Evolutionary conservation across 1,139 yeast genomes (phyloP), one percentile per base, ranked within the genome.

Genomic region (Zygotorulaspora mrakii): DNA sequence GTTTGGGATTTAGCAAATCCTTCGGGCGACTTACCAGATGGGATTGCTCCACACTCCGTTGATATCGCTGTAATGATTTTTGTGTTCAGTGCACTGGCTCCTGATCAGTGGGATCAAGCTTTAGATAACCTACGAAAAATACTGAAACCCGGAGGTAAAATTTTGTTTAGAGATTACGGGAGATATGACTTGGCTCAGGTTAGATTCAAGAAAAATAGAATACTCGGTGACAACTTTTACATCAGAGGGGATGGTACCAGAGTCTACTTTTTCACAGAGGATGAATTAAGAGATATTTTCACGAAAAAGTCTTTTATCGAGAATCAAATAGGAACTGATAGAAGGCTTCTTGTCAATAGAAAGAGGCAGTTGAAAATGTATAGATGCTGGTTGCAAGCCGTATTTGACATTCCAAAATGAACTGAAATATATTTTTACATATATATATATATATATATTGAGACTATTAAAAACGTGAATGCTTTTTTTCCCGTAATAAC

Each of bases 221-320:
- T 87, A 32, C 64, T 91, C 43, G 95, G 87, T 41, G 97, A 91
- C 42, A 89, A 91, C 63, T 91, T 91, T 59, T 91, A 91, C 64
- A 87, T 89, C 29, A 76, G 99, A 57, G 99, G 99, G 27, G 99
- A 91, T 60, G 98, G 98, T 37, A 91, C 99, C 1, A 73, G 98
- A 53, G 98, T 94, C 9, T 91, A 91, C 63, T 91, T 91, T 66
- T 91, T 91, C 68, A 87, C 96, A 1, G 97, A 89, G 59, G 95
- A 89, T 42, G 96, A 91, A 64, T 67, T 89, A 45, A 71, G 85
- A 47, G 69, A 75, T 30, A 85, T 89, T 7, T 91, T 91, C 62
- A 76, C 85, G 26, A 59, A 61, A 11, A 67, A 63, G n/a, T 72
- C 71, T 10, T 87, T 91, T 56, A 64, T 61, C 12, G 89, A 85